Evolutionary conservation across 257 asterid species (phyloP), one percentile per base, ranked within the genome.

Genomic region (Ehretia macrophylla): DNA sequence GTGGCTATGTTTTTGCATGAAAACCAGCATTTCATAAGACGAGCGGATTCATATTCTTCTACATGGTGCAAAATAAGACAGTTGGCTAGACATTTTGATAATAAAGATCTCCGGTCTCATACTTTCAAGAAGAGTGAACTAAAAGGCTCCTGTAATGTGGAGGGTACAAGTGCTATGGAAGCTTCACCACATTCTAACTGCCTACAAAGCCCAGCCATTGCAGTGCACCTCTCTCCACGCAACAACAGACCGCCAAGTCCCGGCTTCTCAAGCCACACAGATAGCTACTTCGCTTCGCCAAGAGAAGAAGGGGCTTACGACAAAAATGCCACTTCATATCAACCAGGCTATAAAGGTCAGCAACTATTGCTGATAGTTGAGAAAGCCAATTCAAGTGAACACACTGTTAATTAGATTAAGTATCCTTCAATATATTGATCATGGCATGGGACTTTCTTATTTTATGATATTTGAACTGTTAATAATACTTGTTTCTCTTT

Each of bases 181-280:
- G 21, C 44, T 46, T 54, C 66, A 63, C 16, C 66, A 10, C 11
- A 18, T 16, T 39, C 55, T 9, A 59, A 40, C 40, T 51, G 45
- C 51, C 58, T 62, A 0, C 68, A 51, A 56, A 68, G 70, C 64
- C 82, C 82, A 38, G 53, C 16, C 47, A 2, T 71, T 59, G 44
- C 72, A 49, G 32, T 17, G 27, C 18, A 16, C 8, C 11, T 44
- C 59, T 59, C 72, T 6, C 68, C 73, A 8, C 52, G 20, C 14
- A 63, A 53, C 18, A 63, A 51, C 18, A 48, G 57, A 17, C 77
- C 79, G 0, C 70, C 82, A 11, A 85, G 82, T 51, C 81, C 85
- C 1, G 40, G 18, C 44, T 14, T 58, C 16, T 54, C 77, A 18
- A 72, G 63, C 49, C 76, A 77, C 32, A 58, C 65, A 10, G 78